Percentiles rank a stretch among this genome's conserved stretches.
phyloP scores from a whole-genome alignment of 2,329 filamentous ascomycete species.

The Fragosphaeria purpurea region DNA sequence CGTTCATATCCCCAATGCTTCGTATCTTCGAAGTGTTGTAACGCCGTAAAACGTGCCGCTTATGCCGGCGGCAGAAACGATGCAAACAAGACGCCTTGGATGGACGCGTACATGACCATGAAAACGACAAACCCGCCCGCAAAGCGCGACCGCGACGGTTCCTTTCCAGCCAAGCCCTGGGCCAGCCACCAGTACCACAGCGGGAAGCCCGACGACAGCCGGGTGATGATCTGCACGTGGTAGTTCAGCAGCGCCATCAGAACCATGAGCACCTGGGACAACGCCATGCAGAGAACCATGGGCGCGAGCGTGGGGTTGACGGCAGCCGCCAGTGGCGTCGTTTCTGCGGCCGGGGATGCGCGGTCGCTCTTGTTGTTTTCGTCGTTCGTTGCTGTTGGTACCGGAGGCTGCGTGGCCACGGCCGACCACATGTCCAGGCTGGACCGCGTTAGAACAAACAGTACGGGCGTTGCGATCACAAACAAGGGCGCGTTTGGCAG shows the following conservation, averaged over 20 bases:
- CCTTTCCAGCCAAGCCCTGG: slow-evolving; percentile 18
- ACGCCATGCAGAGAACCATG: slow-evolving; percentile 49
- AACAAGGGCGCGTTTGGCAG: slow-evolving; percentile 79
- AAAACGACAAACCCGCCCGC: slow-evolving; percentile 42
- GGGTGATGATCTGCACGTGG: slow-evolving; percentile 89
- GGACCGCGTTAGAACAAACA: slow-evolving; percentile 57
- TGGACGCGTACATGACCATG: slow-evolving; percentile 70
- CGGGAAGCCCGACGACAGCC: slow-evolving; percentile 79
- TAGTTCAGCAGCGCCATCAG: slow-evolving; percentile 65
- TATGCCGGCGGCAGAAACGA: slow-evolving; percentile 86
- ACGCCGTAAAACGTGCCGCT: neutral
- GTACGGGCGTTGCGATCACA: slow-evolving; percentile 67
- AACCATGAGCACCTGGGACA: slow-evolving; percentile 63
- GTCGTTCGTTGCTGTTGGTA: slow-evolving; percentile 1
- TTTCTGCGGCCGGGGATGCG: neutral
- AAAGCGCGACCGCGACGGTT: neutral
- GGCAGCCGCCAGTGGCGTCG: neutral
- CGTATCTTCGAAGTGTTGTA: no score
- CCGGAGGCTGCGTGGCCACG: neutral
- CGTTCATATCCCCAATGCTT: no score
- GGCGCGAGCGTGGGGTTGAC: slow-evolving; percentile 13
- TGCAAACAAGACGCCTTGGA: slow-evolving; percentile 78
- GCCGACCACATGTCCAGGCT: slow-evolving; percentile 30
- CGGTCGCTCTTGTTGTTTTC: neutral
- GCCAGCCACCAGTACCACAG: slow-evolving; percentile 83